Base-by-base conservation (phyloP, 495 filamentous ascomycete genomes). In the Hyaloscypha bicolor region DNA sequence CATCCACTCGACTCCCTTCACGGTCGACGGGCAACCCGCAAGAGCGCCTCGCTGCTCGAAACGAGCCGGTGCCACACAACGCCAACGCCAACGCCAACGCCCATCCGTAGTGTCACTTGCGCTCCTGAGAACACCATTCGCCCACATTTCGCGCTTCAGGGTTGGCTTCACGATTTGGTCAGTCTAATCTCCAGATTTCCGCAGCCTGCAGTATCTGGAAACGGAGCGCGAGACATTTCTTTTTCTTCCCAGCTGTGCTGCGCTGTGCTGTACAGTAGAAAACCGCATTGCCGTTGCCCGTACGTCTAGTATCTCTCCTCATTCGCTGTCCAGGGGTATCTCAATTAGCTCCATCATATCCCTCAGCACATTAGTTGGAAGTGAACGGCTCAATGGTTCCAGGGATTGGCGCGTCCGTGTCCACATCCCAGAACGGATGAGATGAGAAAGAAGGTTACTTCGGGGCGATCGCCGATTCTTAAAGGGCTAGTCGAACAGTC, bases 21-120 rank as follows among this genome's bases (percentile, higher is more conserved):
- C 4, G 42, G 2, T 16, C 9, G 35, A 6, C 35, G 35, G 35
- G 35, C 35, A 37, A 1, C 35, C 1, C 6, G 9, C 6, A 37
- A 37, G 35, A 58, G 6, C 55, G 55, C 55, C 55, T 58, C 55
- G 29, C 29, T 16, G 25, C 55, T 58, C 25, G 30, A 31, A 55
- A 21, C 21, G 55, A 30, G 30, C 55, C 21, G 19, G 51, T 29
- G 19, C 51, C 19, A 53, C 19, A 6, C 51, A 21, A 30, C 55
- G 21, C 21, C 52, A 55, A 55, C 2, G 52, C 52, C 52, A 55
- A 16, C 21, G 52, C 25, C 52, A 22, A 55, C 25, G 16, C 19
- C 9, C 55, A 9, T 58, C 14, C 55, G 35, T 0, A 0, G 35
- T 58, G 8, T 58, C 55, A 58, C 56, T 32, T 35, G n/a, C 56